These are phyloP conservation scores for Terfezia boudieri DNA, from an alignment of 495 filamentous ascomycete species.

Conservation along the genomic window DNA sequence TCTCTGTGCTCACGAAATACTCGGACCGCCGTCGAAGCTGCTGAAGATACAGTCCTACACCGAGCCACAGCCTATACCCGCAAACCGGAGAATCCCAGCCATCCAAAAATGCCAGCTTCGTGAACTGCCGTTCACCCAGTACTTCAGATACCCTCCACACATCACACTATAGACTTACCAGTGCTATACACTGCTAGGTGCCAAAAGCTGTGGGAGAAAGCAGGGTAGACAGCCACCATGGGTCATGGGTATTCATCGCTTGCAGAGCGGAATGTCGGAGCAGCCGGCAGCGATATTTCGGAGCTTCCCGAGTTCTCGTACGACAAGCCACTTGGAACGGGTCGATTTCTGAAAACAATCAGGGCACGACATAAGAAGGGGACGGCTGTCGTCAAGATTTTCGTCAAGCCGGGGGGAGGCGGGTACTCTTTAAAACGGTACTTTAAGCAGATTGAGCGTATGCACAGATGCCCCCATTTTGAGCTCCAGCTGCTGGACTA, in stretches of 20 bases:
- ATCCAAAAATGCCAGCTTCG: too few relatives aligned
- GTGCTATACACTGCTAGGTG: too few relatives aligned
- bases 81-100: too few relatives aligned
- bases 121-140: too few relatives aligned
- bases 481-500: neutral
- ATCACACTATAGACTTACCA: too few relatives aligned
- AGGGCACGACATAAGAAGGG: conserved; percentile 75
- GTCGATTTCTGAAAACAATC: conserved; percentile 94
- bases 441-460: conserved; percentile 13
- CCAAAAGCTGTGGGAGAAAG: too few relatives aligned
- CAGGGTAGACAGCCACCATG: conserved; percentile 29
- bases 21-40: too few relatives aligned
- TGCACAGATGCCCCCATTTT: neutral
- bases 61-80: too few relatives aligned
- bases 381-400: conserved; percentile 74
- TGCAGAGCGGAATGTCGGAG: conserved; percentile 41
- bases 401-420: conserved; percentile 60
- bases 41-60: too few relatives aligned
- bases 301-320: conserved; percentile 76
- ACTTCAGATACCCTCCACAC: too few relatives aligned
- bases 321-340: conserved; percentile 78
- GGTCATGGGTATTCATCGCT: conserved; percentile 92
- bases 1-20: too few relatives aligned
- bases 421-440: conserved; percentile 15
- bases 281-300: conserved; percentile 78